Evolutionary conservation across 495 filamentous ascomycete species (phyloP), one percentile per base, ranked within the genome.

Genomic region (Trichoderma reesei): DNA sequence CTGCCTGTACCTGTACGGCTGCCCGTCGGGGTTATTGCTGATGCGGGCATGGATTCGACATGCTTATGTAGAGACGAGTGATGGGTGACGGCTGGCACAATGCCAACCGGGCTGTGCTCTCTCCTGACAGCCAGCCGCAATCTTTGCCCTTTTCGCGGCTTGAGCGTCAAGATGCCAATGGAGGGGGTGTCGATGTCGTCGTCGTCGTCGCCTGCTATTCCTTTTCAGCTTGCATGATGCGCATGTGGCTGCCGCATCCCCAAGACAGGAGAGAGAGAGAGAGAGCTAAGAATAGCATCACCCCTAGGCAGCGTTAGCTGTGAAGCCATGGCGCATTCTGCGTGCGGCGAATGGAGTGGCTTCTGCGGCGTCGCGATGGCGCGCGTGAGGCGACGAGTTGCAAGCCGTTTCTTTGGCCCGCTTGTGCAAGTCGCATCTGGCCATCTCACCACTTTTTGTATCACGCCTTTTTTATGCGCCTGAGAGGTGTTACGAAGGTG

Each of bases 261-360:
- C 26, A 26, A 26, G 26, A 26, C 26, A 26, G 26, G 26, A 26
- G 26, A 26, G 26, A 26, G 26, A 26, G 26, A 26, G 26, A 26
- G 34, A 13, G 51, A 56, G 51, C 51, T 56, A 56, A 56, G 51
- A 56, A 56, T 56, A 56, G 51, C 51, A 56, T 34, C 51, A 6
- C 26, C 26, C 26, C 26, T 26, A 39, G 26, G 2, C 26, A 56
- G 33, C 51, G 26, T 26, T 56, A n/a, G 51, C 31, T 11, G 26
- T 56, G 51, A 7, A 39, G 38, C 38, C 38, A 39, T 11, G 38
- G 8, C 42, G 42, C 16, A 46, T 46, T 46, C 42, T 46, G 16
- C n/a, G 20, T 33, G 51, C 51, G 34, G 51, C 51, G 26, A 56
- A 56, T 56, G 3, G 26, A 26, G 26, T 26, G 26, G 2, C 51